Percentiles rank a stretch among this genome's conserved stretches.
phyloP scores from a whole-genome alignment of 768 basidiomycete species.

The Nevesoporus exiguus region DNA sequence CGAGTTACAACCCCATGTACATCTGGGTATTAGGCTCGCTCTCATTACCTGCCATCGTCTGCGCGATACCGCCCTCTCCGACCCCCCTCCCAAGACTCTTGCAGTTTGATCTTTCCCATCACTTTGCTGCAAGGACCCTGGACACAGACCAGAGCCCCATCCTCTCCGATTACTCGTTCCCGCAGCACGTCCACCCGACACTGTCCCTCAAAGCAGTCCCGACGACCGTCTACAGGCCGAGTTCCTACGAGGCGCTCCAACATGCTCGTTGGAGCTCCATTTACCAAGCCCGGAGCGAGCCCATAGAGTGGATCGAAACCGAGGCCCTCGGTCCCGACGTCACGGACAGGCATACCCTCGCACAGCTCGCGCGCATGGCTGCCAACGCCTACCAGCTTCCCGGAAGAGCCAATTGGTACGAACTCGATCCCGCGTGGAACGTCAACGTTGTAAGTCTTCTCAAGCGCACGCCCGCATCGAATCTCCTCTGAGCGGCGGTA shows the following conservation, averaged over 20 bases:
- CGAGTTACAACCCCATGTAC: constrained; percentile 3
- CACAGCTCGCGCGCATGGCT: constrained; percentile 81
- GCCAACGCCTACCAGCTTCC: constrained; percentile 86
- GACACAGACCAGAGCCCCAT: constrained; percentile 1
- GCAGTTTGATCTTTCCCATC: constrained; percentile 25
- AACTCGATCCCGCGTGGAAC: constrained; percentile 74
- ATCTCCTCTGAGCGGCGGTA: constrained; percentile 27
- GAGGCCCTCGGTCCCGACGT: constrained; percentile 74
- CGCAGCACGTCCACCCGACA: constrained; percentile 7
- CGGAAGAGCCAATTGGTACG: constrained; percentile 74
- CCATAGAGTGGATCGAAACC: constrained; percentile 63
- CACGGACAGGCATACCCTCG: constrained; percentile 72
- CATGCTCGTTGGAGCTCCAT: constrained; percentile 53
- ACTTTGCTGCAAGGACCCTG: constrained; percentile 1
- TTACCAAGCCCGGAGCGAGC: constrained; percentile 45
- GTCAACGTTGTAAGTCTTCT: constrained; percentile 35
- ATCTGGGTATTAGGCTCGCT: not conserved
- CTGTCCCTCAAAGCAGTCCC: constrained; percentile 39
- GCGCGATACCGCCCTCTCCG: constrained; percentile 2
- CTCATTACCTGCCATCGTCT: not conserved
- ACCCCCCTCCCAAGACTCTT: constrained; percentile 7
- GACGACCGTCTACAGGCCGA: constrained; percentile 60
- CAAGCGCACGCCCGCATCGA: not conserved
- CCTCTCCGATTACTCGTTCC: constrained; percentile 7
- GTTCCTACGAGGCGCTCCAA: constrained; percentile 47